Conservation (phyloP, 2,329 filamentous ascomycete species). For the Pseudogymnoascus sp. region DNA sequence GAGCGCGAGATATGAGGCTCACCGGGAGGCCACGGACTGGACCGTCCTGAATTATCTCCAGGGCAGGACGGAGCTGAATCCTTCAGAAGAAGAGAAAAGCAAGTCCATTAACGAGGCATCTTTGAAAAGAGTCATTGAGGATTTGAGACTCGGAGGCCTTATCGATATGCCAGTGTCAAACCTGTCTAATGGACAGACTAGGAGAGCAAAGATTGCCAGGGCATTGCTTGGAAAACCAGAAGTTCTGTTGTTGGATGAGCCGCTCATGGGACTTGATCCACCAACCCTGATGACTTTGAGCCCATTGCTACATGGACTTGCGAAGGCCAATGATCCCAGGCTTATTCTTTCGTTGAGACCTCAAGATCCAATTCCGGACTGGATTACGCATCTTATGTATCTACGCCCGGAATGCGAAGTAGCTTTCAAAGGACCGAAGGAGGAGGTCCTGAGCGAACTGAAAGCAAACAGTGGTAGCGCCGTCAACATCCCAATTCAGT, state of each 20-base stretch:
- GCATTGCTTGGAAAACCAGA: conserved; percentile 74
- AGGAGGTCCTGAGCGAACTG: conserved; percentile 52
- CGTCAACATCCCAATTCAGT: conserved; percentile 20
- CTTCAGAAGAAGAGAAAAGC: conserved; percentile 50
- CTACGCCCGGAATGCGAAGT: conserved; percentile 63
- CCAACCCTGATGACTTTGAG: conserved; percentile 69
- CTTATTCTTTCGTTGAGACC: conserved; percentile 73
- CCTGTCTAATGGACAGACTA: conserved; percentile 87
- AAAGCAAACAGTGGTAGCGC: conserved; percentile 40
- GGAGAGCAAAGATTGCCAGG: conserved; percentile 80
- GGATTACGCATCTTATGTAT: conserved; percentile 80
- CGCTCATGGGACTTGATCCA: conserved; percentile 93
- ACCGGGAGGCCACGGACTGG: conserved; percentile 81
- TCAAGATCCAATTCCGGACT: conserved; percentile 80
- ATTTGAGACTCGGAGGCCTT: conserved; percentile 63
- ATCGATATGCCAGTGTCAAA: conserved; percentile 80
- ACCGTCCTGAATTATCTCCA: conserved; percentile 73
- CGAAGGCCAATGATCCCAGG: conserved; percentile 59
- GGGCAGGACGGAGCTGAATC: conserved; percentile 78
- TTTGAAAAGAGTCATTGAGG: conserved; percentile 57
- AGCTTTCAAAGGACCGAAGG: conserved; percentile 58
- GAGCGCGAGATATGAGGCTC: conserved; percentile 83
- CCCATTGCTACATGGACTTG: conserved; percentile 61
- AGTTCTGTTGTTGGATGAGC: conserved; percentile 81
- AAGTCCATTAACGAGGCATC: conserved; percentile 43